Percentiles rank a stretch among this genome's conserved stretches.
phyloP scores from a whole-genome alignment of 345 rosid genomes.

The Luvunga scandens region DNA sequence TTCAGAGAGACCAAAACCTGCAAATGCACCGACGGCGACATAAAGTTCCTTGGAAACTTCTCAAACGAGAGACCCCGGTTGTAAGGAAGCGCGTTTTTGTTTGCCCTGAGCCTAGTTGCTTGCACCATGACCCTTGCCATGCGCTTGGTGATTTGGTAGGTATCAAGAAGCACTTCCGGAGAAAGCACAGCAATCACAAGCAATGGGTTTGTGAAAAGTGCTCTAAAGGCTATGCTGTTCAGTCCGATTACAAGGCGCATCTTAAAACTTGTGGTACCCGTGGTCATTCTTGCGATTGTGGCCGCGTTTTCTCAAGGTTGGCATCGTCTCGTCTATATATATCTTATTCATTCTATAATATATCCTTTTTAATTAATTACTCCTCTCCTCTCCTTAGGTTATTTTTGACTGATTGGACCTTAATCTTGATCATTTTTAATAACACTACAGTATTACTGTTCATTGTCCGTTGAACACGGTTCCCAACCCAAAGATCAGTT shows the following conservation, averaged over 20 bases:
- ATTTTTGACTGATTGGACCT: conserved; percentile 25
- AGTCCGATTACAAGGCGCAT: conserved; percentile 94
- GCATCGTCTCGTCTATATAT: neutral
- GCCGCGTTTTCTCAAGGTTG: conserved; percentile 95
- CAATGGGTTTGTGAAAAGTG: conserved; percentile 96
- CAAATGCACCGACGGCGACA: conserved; percentile 97
- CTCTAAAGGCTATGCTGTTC: conserved; percentile 95
- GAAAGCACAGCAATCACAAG: conserved; percentile 85
- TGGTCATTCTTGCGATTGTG: conserved; percentile 98
- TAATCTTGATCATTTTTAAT: conserved; percentile 12
- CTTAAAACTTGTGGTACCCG: conserved; percentile 96
- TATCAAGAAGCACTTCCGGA: conserved; percentile 84
- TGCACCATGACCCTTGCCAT: conserved; percentile 92
- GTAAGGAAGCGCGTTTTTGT: conserved; percentile 81
- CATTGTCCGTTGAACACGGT: conserved; percentile 30
- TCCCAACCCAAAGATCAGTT: conserved; percentile 38
- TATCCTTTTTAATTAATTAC: no score
- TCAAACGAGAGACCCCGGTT: conserved; percentile 74
- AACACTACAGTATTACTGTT: neutral
- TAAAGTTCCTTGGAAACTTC: conserved; percentile 98
- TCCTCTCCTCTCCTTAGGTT: neutral
- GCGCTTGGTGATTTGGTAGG: conserved; percentile 99
- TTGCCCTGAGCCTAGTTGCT: conserved; percentile 90
- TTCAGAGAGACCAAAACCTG: conserved; percentile 94
- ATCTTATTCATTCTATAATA: no score